A percentile compares a stretch with the other conserved stretches of the same genome.
Evolutionary conservation across 129 eudicot species (phyloP).

Genomic region (Helianthus tuberosus): DNA sequence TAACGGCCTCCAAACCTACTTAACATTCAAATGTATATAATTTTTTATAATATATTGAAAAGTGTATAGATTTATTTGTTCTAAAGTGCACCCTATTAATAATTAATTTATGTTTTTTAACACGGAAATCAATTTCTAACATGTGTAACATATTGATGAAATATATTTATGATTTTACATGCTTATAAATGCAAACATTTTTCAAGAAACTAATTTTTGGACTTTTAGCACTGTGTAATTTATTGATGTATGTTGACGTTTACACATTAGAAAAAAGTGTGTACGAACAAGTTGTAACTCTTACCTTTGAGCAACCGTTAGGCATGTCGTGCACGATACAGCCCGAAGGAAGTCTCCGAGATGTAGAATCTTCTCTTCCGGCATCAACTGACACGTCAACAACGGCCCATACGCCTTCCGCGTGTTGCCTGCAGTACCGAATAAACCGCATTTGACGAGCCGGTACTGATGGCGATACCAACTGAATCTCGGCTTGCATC

Average conservation of each 20-base stretch:
- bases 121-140: too few relatives aligned
- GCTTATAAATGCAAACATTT: too few relatives aligned
- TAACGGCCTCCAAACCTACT: too few relatives aligned
- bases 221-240: background rate
- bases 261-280: background rate
- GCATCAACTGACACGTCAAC: conserved; percentile 81
- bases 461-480: conserved; percentile 71
- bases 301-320: conserved; percentile 73
- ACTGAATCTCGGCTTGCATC: conserved; percentile 85
- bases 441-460: conserved; percentile 66
- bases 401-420: conserved; percentile 79
- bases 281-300: too few relatives aligned
- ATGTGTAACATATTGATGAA: background rate
- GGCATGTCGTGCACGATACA: conserved; percentile 75
- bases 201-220: too few relatives aligned
- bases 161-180: conserved; percentile 2
- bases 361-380: conserved; percentile 49
- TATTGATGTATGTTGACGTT: background rate
- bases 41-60: too few relatives aligned
- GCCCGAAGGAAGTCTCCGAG: conserved; percentile 88
- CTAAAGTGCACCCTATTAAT: too few relatives aligned
- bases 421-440: conserved; percentile 77
- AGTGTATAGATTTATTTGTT: too few relatives aligned
- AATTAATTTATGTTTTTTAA: too few relatives aligned
- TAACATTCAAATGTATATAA: too few relatives aligned